Evolutionary conservation across 768 basidiomycete genomes (phyloP).

Genomic region (Tulasnella sp.): DNA sequence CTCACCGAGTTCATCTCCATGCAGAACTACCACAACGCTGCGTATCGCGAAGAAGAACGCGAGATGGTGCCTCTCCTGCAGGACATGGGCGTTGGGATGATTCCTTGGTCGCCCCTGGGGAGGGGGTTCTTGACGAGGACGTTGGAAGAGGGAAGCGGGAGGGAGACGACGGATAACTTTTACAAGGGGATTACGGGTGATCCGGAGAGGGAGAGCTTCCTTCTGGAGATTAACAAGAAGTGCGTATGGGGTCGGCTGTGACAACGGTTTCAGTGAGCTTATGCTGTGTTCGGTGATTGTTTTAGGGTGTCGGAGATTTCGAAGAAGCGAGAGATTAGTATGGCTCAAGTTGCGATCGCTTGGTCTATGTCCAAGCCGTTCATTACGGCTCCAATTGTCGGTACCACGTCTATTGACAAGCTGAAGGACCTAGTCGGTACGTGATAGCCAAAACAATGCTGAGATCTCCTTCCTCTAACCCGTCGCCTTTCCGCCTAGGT

Average conservation of each 20-base stretch:
- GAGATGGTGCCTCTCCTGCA: conserved; percentile 3
- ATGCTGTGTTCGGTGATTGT: background rate
- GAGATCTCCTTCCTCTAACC: too few species aligned
- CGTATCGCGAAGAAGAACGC: conserved; percentile 8
- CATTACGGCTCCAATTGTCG: background rate
- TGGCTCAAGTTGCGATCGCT: conserved; percentile 5
- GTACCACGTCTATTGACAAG: background rate
- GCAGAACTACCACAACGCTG: conserved; percentile 5
- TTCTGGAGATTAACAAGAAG: background rate
- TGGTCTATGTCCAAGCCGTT: background rate
- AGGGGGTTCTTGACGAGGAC: conserved; percentile 18
- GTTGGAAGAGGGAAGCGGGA: background rate
- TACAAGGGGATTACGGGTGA: background rate
- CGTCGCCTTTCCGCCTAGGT: too few species aligned
- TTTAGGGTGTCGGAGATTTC: background rate
- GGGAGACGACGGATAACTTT: background rate
- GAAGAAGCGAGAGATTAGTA: background rate
- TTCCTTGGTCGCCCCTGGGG: conserved; percentile 22
- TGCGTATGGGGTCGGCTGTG: too few species aligned
- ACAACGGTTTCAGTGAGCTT: too few species aligned
- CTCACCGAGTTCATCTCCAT: background rate
- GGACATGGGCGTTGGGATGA: conserved; percentile 19
- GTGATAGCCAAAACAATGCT: background rate
- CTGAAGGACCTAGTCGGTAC: background rate
- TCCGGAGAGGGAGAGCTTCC: background rate